Evolutionary conservation across 2,329 filamentous ascomycete species (phyloP), one percentile per base, ranked within the genome.

Genomic region (Diaporthe sp.): DNA sequence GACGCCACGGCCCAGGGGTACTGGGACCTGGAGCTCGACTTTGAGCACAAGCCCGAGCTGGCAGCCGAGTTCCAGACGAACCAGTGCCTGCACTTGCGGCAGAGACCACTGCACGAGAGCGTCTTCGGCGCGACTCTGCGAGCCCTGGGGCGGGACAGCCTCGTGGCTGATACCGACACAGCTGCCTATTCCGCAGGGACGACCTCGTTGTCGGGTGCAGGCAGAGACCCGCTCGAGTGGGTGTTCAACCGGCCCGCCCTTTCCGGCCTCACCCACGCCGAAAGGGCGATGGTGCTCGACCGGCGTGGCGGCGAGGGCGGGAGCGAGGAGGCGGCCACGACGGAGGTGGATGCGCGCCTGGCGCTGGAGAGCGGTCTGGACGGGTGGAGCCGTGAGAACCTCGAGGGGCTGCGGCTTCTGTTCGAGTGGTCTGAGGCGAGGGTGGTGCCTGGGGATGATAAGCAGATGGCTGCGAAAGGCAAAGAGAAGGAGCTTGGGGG

Each of bases 1-100:
- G 92, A 92, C 2, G 88, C 88, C 7, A 88, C 91, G 1, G 88
- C 92, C 4, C 87, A 91, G 6, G 87, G 88, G 5, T 96, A 95
- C 85, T 98, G 96, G 96, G 93, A 94, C 57, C 88, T 97, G 3
- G 91, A 92, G 8, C 87, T 98, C 5, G 92, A 97, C 81, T 95
- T 98, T 78, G 86, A 86, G 4, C 86, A 88, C 68, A 91, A 94
- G 74, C 86, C 92, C 0, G 83, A 87, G 0, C 90, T 97, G 67
- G 86, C 90, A 6, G 84, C 88, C 0, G 90, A 92, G 4, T 95
- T 98, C 85, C 86, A 86, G 15, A 87, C 88, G 28, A 92, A 92
- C 37, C 95, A 97, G 79, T 94, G 91, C 1, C 86, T 98, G 57
- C 92, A 92, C 80, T 91, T 98, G 6, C 91, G 94, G 25, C 89